Evolutionary conservation across 176 grass and related monocot species (phyloP).

Genomic region (Avena eriantha): DNA sequence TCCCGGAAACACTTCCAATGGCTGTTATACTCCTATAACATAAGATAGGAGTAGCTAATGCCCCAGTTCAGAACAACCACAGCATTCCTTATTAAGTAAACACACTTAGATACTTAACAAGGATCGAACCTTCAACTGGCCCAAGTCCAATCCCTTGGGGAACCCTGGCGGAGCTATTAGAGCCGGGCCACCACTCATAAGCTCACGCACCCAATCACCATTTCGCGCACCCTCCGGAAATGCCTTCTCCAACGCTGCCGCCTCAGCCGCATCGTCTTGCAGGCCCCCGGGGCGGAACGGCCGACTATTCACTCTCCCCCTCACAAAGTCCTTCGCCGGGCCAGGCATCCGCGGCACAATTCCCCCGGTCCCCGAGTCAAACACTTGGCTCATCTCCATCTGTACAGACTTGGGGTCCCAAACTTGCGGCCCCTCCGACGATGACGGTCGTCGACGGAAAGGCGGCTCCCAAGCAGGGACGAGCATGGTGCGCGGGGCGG

Average conservation of each 20-base stretch:
- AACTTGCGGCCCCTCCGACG: slow-evolving; percentile 21
- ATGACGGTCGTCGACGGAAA: slow-evolving; percentile 49
- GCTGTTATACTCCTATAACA: slow-evolving; percentile 69
- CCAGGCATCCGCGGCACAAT: slow-evolving; percentile 71
- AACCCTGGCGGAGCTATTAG: slow-evolving; percentile 73
- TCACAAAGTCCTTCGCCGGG: slow-evolving; percentile 80
- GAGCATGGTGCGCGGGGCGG: slow-evolving; percentile 61
- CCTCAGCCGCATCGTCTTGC: slow-evolving; percentile 33
- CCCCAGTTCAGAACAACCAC: background rate
- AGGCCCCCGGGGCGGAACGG: slow-evolving; percentile 84
- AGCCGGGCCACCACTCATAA: slow-evolving; percentile 54
- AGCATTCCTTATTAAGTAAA: slow-evolving; percentile 25
- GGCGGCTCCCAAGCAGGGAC: slow-evolving; percentile 79
- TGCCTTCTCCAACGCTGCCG: slow-evolving; percentile 28
- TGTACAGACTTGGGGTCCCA: slow-evolving; percentile 81
- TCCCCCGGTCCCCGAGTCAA: slow-evolving; percentile 62
- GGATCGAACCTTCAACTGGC: slow-evolving; percentile 72
- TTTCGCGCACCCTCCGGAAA: slow-evolving; percentile 62
- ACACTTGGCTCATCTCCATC: slow-evolving; percentile 71
- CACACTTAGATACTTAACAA: background rate
- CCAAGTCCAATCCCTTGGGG: slow-evolving; percentile 75
- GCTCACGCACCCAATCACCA: slow-evolving; percentile 74
- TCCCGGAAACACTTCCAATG: slow-evolving; percentile 54
- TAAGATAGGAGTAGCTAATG: slow-evolving; percentile 9
- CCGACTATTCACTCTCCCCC: slow-evolving; percentile 82